A percentile compares a stretch with the other conserved stretches of the same genome.
phyloP scores from a whole-genome alignment of 2,329 filamentous ascomycete species.

The Pseudogymnoascus sp. region DNA sequence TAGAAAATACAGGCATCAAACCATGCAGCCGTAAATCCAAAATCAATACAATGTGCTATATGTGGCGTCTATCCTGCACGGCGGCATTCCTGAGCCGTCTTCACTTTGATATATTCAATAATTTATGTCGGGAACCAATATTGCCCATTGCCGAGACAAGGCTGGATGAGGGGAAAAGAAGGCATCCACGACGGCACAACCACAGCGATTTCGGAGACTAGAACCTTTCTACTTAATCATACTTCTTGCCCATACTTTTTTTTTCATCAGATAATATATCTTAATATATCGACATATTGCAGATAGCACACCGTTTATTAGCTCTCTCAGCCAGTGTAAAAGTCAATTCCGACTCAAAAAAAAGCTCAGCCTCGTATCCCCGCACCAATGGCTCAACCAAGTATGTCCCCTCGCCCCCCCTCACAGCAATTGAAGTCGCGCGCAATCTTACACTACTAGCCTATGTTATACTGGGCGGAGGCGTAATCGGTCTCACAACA shows the following conservation, averaged over 20 bases:
- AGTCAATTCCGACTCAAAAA: neutral
- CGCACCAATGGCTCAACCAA: neutral
- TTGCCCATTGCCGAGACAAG: neutral
- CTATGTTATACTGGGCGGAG: conserved; percentile 24
- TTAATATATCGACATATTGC: neutral
- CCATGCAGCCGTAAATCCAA: neutral
- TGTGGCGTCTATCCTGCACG: neutral
- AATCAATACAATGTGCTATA: neutral
- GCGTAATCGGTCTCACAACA: conserved; percentile 35
- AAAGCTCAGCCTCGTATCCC: neutral
- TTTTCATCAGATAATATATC: neutral
- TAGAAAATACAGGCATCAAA: neutral
- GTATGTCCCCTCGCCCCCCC: neutral
- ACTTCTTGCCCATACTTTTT: neutral
- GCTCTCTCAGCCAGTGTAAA: neutral
- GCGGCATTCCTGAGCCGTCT: neutral
- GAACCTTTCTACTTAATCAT: neutral
- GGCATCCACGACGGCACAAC: neutral
- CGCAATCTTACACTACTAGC: neutral
- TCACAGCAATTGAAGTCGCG: neutral
- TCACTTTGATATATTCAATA: neutral
- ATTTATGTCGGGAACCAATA: neutral
- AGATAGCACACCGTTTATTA: neutral
- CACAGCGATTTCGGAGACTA: neutral
- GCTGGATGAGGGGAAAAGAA: neutral